These are phyloP conservation scores for Debaryomyces subglobosus DNA, from an alignment of 1,139 yeast species.

Conservation along the genomic window DNA sequence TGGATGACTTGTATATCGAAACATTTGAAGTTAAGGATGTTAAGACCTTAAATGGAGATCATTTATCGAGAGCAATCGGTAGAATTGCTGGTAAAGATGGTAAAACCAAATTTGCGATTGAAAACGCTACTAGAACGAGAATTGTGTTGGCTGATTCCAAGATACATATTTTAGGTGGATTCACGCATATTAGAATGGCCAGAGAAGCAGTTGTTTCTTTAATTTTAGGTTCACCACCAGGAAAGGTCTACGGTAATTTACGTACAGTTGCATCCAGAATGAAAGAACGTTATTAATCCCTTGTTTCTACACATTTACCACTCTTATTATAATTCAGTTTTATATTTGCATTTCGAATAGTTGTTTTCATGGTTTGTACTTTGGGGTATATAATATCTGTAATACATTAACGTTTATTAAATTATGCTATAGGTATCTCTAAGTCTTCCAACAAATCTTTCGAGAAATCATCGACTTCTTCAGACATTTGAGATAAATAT, in stretches of 20 bases:
- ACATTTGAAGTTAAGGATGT: slow-evolving; percentile 97
- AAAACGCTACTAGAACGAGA: slow-evolving; percentile 97
- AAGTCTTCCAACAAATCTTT: slow-evolving; percentile 35
- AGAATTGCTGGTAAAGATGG: slow-evolving; percentile 99
- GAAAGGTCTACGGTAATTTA: slow-evolving; percentile 95
- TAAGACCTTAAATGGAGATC: slow-evolving; percentile 93
- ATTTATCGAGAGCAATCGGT: slow-evolving; percentile 96
- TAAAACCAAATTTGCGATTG: slow-evolving; percentile 96
- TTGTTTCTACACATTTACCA: slow-evolving; percentile 1
- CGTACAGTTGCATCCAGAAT: slow-evolving; percentile 96
- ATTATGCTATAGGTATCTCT: slow-evolving; percentile 3
- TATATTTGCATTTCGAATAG: slow-evolving; percentile 9
- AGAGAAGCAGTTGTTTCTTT: slow-evolving; percentile 93
- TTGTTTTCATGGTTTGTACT: slow-evolving; percentile 3
- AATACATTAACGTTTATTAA: slow-evolving; percentile 7
- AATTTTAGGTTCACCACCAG: slow-evolving; percentile 97
- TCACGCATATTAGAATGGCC: slow-evolving; percentile 95
- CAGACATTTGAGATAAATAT: slow-evolving; percentile 50
- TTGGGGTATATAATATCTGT: slow-evolving; percentile 7
- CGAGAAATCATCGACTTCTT: slow-evolving; percentile 55
- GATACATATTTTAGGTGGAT: slow-evolving; percentile 95
- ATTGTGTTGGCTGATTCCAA: slow-evolving; percentile 95
- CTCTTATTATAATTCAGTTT: slow-evolving; percentile 1
- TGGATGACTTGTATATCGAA: slow-evolving; percentile 95
- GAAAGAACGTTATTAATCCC: slow-evolving; percentile 83